Evolutionary conservation across 2,329 filamentous ascomycete genomes (phyloP).

Genomic region (Aspergillaceae sp.): DNA sequence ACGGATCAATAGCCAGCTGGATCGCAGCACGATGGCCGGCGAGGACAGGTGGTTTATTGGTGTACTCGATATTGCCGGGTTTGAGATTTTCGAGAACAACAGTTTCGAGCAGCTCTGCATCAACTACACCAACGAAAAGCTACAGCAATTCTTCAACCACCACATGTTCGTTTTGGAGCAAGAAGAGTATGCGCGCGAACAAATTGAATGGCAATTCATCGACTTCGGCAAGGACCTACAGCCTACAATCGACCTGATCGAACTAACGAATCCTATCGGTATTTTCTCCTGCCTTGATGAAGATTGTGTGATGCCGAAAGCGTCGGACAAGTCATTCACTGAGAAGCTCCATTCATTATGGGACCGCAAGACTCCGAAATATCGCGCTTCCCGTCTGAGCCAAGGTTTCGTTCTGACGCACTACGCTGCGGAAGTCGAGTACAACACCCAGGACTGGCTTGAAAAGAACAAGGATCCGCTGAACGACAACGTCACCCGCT

Average conservation of each 20-base stretch:
- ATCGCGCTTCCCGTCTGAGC: constrained; percentile 74
- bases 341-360: constrained; percentile 95
- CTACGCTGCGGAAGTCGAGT: constrained; percentile 96
- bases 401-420: constrained; percentile 95
- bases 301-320: constrained; percentile 98
- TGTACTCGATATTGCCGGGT: constrained; percentile 96
- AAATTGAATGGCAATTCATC: constrained; percentile 99
- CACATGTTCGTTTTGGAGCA: constrained; percentile 99
- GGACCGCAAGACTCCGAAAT: constrained; percentile 94
- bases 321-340: constrained; percentile 91
- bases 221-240: constrained; percentile 96
- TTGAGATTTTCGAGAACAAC: constrained; percentile 97
- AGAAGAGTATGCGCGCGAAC: constrained; percentile 92
- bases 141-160: constrained; percentile 99
- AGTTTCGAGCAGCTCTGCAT: constrained; percentile 99
- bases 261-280: constrained; percentile 91
- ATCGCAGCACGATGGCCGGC: constrained; percentile 69
- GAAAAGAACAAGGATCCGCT: constrained; percentile 99
- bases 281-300: constrained; percentile 98
- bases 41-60: constrained; percentile 96
- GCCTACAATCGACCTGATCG: constrained; percentile 94
- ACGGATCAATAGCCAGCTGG: constrained; percentile 84
- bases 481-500: constrained; percentile 89
- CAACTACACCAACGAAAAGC: constrained; percentile 98
- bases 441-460: constrained; percentile 87